Evolutionary conservation across 352 stramenopile genomes (phyloP).

Genomic region (Globisporangium irregulare): DNA sequence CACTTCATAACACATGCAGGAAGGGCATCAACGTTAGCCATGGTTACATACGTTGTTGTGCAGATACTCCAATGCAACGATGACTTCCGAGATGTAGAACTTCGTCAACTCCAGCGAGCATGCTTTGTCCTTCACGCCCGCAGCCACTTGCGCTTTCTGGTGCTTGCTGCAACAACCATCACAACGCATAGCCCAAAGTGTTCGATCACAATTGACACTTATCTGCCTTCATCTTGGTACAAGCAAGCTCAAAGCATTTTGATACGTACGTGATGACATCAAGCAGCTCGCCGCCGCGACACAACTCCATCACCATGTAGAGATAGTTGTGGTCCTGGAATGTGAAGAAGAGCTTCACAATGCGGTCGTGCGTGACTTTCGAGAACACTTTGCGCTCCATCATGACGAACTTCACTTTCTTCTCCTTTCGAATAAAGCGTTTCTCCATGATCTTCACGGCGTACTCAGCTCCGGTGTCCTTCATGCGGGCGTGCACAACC

Average conservation of each 20-base stretch:
- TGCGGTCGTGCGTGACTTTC: constrained; percentile 83
- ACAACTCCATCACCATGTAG: constrained; percentile 92
- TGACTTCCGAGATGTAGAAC: constrained; percentile 94
- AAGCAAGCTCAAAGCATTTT: too few species aligned
- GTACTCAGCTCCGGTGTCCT: constrained; percentile 82
- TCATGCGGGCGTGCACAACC: constrained; percentile 88
- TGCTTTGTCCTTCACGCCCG: constrained; percentile 54
- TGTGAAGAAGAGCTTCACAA: constrained; percentile 90
- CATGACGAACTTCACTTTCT: constrained; percentile 91
- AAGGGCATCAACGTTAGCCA: neutral
- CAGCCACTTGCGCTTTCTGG: constrained; percentile 62
- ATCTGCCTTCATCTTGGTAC: neutral
- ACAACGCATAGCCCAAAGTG: neutral
- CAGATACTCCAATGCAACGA: constrained; percentile 93
- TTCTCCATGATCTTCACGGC: constrained; percentile 93
- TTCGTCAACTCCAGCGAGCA: constrained; percentile 83
- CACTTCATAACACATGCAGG: neutral
- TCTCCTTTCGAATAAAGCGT: constrained; percentile 88
- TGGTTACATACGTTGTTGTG: constrained; percentile 68
- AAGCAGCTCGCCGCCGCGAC: constrained; percentile 79
- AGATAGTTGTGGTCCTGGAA: constrained; percentile 89
- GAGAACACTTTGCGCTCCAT: constrained; percentile 91
- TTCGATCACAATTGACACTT: neutral
- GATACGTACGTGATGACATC: constrained; percentile 79
- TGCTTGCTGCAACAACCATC: constrained; percentile 47